These are phyloP conservation scores for Solanum infundibuliforme DNA, from an alignment of 257 asterid species.

Conservation along the genomic window DNA sequence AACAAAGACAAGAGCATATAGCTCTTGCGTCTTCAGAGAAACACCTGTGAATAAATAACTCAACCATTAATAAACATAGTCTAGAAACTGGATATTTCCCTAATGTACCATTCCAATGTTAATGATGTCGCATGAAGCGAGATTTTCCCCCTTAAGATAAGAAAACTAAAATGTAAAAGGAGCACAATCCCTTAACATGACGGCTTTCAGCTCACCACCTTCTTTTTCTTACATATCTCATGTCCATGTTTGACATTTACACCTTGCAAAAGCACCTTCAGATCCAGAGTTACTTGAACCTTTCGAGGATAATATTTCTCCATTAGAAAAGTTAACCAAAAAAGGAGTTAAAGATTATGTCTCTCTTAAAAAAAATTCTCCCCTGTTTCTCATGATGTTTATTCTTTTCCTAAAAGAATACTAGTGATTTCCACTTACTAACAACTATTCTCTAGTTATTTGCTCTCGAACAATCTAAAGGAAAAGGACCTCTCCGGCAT, in stretches of 20 bases:
- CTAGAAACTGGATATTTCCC: not conserved
- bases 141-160: not conserved
- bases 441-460: not conserved
- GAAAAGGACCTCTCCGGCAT: not conserved
- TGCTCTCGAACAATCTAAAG: not conserved
- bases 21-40: constrained; percentile 84
- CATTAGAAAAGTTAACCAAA: not conserved
- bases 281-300: not conserved
- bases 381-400: not conserved
- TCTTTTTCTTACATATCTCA: not conserved
- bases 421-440: not conserved
- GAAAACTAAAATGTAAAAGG: not conserved
- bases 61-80: constrained; percentile 4
- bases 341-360: not conserved
- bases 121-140: not conserved
- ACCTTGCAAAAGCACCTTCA: not conserved
- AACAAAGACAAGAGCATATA: constrained; percentile 68
- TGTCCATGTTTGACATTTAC: not conserved
- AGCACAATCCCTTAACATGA: not conserved
- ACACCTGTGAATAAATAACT: constrained; percentile 36
- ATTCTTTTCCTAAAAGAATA: not conserved
- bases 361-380: not conserved
- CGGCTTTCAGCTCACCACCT: not conserved
- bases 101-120: not conserved
- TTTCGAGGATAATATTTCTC: not conserved